phyloP scores from a whole-genome alignment of 306 rosid species.

The Fagus sylvatica region DNA sequence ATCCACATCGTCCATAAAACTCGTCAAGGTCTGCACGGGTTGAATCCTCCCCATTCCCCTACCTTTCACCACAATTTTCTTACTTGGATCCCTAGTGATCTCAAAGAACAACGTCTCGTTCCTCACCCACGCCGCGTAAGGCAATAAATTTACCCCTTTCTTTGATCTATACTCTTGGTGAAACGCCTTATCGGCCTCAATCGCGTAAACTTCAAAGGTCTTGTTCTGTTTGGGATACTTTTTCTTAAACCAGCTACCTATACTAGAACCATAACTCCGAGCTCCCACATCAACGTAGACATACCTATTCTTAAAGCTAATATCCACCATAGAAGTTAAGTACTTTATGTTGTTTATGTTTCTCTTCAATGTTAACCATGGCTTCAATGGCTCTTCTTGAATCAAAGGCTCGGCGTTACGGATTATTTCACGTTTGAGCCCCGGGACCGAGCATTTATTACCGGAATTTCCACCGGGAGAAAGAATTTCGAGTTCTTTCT shows the following conservation, averaged over 20 bases:
- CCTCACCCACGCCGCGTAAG: slow-evolving; percentile 69
- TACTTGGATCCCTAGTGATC: slow-evolving; percentile 48
- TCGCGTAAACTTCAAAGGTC: slow-evolving; percentile 54
- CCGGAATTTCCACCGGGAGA: slow-evolving; percentile 4
- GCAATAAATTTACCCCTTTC: slow-evolving; percentile 44
- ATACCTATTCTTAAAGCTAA: slow-evolving; percentile 53
- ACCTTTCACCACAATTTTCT: slow-evolving; percentile 29
- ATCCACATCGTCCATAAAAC: slow-evolving; percentile 49
- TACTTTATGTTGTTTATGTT: slow-evolving; percentile 47
- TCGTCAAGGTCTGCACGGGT: slow-evolving; percentile 44
- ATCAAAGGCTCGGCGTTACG: slow-evolving; percentile 44
- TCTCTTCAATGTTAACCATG: slow-evolving; percentile 46
- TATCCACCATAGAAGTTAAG: slow-evolving; percentile 52
- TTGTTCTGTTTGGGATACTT: slow-evolving; percentile 61
- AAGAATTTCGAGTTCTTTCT: slow-evolving; percentile 22
- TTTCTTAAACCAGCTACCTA: slow-evolving; percentile 60
- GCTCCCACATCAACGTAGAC: slow-evolving; percentile 64
- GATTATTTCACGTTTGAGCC: slow-evolving; percentile 41
- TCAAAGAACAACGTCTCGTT: slow-evolving; percentile 67
- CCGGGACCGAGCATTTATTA: slow-evolving; percentile 33
- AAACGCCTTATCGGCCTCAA: slow-evolving; percentile 54
- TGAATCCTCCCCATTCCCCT: slow-evolving; percentile 56
- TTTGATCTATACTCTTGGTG: slow-evolving; percentile 45
- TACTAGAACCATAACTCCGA: slow-evolving; percentile 48
- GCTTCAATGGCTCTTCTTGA: slow-evolving; percentile 45